phyloP scores from a whole-genome alignment of 495 filamentous ascomycete species.

The Penicillium fimorum region DNA sequence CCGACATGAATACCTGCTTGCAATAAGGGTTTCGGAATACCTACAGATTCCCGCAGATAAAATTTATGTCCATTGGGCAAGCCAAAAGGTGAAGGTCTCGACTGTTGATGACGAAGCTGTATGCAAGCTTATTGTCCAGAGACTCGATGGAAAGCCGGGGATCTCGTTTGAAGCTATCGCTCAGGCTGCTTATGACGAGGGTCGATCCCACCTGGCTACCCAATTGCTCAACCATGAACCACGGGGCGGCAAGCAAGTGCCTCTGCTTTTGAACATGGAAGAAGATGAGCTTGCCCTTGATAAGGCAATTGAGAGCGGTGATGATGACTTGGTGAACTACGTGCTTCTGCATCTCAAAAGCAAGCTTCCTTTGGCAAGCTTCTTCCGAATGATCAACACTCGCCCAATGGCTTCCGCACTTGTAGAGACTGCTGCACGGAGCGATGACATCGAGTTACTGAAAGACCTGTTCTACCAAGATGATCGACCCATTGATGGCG shows the following conservation, averaged over 20 bases:
- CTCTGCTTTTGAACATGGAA: slow-evolving; percentile 90
- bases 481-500: slow-evolving; percentile 85
- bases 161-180: slow-evolving; percentile 96
- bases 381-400: slow-evolving; percentile 88
- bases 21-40: slow-evolving; percentile 85
- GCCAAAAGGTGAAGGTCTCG: slow-evolving; percentile 84
- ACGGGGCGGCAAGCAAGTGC: slow-evolving; percentile 90
- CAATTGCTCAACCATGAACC: slow-evolving; percentile 91
- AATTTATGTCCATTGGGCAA: slow-evolving; percentile 96
- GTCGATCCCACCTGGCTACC: slow-evolving; percentile 79
- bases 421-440: slow-evolving; percentile 76
- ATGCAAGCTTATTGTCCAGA: slow-evolving; percentile 81
- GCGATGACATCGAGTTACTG: slow-evolving; percentile 75
- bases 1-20: slow-evolving; percentile 86
- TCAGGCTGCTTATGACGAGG: slow-evolving; percentile 93
- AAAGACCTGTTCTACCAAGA: slow-evolving; percentile 99
- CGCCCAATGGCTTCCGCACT: slow-evolving; percentile 86
- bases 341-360: slow-evolving; percentile 87
- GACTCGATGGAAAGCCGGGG: slow-evolving; percentile 79
- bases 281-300: slow-evolving; percentile 94
- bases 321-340: slow-evolving; percentile 86
- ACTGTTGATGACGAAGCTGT: slow-evolving; percentile 84
- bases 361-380: slow-evolving; percentile 83
- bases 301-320: slow-evolving; percentile 94
- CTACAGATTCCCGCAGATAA: slow-evolving; percentile 80